Percentiles rank a stretch among this genome's conserved stretches.
Evolutionary conservation across 2,329 filamentous ascomycete genomes (phyloP).

Genomic region (Thielaviopsis euricoi): DNA sequence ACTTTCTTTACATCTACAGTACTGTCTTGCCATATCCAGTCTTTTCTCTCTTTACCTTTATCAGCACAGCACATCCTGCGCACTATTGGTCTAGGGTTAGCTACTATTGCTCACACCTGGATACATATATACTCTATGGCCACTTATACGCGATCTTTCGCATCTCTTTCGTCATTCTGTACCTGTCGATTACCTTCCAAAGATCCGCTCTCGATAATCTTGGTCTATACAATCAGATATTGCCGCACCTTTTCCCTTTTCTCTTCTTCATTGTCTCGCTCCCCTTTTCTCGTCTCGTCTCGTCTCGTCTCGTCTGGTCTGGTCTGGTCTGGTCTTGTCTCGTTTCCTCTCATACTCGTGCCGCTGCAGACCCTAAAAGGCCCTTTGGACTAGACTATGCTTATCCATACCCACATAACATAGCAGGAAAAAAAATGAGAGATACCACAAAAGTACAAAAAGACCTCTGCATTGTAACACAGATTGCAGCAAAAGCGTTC

Average conservation of each 20-base stretch:
- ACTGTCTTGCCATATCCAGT: too few species aligned
- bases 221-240: too few species aligned
- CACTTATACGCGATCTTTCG: not conserved
- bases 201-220: not conserved
- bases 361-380: not conserved
- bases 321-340: not conserved
- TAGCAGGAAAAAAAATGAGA: too few species aligned
- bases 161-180: not conserved
- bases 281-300: not conserved
- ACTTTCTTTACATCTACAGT: not conserved
- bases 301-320: not conserved
- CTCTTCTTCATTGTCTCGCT: not conserved
- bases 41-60: too few species aligned
- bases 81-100: not conserved
- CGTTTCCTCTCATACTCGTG: not conserved
- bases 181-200: not conserved
- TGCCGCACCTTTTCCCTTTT: not conserved
- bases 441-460: too few species aligned
- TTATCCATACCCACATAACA: too few species aligned
- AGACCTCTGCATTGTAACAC: not conserved
- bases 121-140: too few species aligned
- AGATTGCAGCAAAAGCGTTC: not conserved
- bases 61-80: too few species aligned
- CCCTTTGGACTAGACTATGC: not conserved
- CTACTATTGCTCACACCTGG: not conserved